These are phyloP conservation scores for Leccinum arenicola DNA, from an alignment of 768 basidiomycete genomes.

Conservation along the genomic window DNA sequence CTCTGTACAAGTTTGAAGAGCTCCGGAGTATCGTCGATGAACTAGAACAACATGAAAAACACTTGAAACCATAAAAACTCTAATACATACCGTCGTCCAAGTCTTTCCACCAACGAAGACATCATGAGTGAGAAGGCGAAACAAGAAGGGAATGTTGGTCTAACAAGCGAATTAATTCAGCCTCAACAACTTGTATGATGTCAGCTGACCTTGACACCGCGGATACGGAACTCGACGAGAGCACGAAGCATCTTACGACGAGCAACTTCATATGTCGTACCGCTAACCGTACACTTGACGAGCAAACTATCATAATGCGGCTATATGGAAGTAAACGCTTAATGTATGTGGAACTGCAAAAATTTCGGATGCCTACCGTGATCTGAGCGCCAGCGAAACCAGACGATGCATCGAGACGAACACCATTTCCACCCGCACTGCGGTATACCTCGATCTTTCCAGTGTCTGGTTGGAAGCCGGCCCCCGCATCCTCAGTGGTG, in stretches of 20 bases:
- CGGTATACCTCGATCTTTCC: constrained; percentile 99
- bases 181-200: not conserved
- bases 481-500: constrained; percentile 95
- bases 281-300: constrained; percentile 94
- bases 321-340: constrained; percentile 35
- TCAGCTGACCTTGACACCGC: constrained; percentile 82
- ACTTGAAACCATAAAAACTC: not conserved
- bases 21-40: constrained; percentile 99
- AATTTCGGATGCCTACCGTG: constrained; percentile 56
- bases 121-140: constrained; percentile 95
- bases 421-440: constrained; percentile 97
- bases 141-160: constrained; percentile 99
- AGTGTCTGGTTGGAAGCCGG: constrained; percentile 94
- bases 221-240: constrained; percentile 99
- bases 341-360: constrained; percentile 4
- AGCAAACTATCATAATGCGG: constrained; percentile 98
- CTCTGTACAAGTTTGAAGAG: constrained; percentile 97
- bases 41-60: constrained; percentile 44
- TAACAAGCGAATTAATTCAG: constrained; percentile 27
- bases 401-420: constrained; percentile 93
- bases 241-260: constrained; percentile 99
- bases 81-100: constrained; percentile 81
- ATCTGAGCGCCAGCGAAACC: constrained; percentile 99
- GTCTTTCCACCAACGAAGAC: constrained; percentile 95
- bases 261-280: constrained; percentile 98